These are phyloP conservation scores for Auxenochlorella protothecoides DNA, from an alignment of 139 green algal genomes.

Conservation along the genomic window DNA sequence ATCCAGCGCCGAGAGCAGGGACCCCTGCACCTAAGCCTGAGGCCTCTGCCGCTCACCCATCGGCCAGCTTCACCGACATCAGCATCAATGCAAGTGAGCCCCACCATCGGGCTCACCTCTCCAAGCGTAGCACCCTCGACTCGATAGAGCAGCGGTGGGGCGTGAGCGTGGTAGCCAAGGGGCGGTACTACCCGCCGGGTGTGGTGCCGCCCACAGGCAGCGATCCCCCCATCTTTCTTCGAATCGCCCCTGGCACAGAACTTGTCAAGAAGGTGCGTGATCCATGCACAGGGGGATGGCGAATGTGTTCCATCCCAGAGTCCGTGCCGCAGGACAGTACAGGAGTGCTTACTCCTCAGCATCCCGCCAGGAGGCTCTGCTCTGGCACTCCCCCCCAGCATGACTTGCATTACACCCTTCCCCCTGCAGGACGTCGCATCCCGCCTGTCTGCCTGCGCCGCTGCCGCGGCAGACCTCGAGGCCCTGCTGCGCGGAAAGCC, in stretches of 20 bases:
- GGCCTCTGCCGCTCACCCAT: not conserved
- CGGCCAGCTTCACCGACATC: conserved; percentile 4
- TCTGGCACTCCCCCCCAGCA: not conserved
- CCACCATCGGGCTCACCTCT: not conserved
- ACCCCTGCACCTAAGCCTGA: not conserved
- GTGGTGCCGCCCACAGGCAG: not conserved
- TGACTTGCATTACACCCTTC: too few species aligned
- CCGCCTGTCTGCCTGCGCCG: conserved; percentile 9
- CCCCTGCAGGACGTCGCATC: conserved; percentile 1
- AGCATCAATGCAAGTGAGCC: conserved; percentile 10
- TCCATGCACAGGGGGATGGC: too few species aligned
- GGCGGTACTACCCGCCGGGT: conserved; percentile 13
- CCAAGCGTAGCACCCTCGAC: conserved; percentile 6
- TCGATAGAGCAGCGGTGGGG: conserved; percentile 12
- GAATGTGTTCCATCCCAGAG: not conserved
- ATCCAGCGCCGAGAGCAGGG: not conserved
- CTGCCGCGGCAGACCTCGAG: conserved; percentile 1
- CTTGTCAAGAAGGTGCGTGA: conserved; percentile 5
- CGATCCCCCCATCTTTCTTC: conserved; percentile 7
- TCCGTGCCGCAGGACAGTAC: not conserved
- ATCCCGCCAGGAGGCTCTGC: not conserved
- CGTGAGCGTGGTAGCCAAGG: conserved; percentile 3
- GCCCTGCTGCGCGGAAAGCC: not conserved
- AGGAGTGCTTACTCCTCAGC: not conserved
- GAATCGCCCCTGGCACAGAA: conserved; percentile 6